Evolutionary conservation across 768 basidiomycete genomes (phyloP), one percentile per base, ranked within the genome.

Genomic region (Imleria badia): DNA sequence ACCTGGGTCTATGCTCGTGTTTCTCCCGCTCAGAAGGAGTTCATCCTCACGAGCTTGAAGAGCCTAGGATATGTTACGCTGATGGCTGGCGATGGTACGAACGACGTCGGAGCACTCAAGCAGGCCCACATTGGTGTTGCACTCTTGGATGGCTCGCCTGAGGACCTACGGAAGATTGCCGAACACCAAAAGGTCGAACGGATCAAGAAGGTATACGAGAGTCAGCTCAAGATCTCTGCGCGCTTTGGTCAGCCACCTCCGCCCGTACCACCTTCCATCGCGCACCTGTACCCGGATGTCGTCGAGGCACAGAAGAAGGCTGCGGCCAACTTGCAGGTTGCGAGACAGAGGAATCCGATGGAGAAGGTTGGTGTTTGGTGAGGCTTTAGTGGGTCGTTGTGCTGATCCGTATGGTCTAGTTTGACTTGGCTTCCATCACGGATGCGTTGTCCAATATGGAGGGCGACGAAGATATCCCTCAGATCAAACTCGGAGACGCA

Each of bases 1-100:
- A 94, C 94, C 1, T 98, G 94, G 93, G 96, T 99, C 46, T 99
- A 99, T 61, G 97, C 97, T 23, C 93, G 96, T 31, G 96, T 98
- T 15, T 96, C 96, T 12, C 97, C 97, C 3, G 74, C 82, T 0
- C 97, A 98, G 70, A 99, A 99, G 75, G 97, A 99, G 71, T 83
- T 82, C 70, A 98, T 99, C 72, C 81, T 99, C 44, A 92, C 94
- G 0, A 89, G 89, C 8, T 78, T 98, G 49, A 94, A 94, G 70
- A 78, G 79, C 3, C 83, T 97, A 23, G 96, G 96, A 22, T 99
- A 93, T 68, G 81, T 80, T 15, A 99, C 97, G 0, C 80, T 99
- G 48, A 98, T 98, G 97, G 97, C 95, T 6, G 97, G 97, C 48
- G 97, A 99, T 67, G 97, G 97, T 30, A 99, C 97, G 5, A 98